Percentiles rank a stretch among this genome's conserved stretches.
These are phyloP conservation scores for Cladophialophora yegresii DNA, from an alignment of 2,329 filamentous ascomycete species.

Conservation along the genomic window DNA sequence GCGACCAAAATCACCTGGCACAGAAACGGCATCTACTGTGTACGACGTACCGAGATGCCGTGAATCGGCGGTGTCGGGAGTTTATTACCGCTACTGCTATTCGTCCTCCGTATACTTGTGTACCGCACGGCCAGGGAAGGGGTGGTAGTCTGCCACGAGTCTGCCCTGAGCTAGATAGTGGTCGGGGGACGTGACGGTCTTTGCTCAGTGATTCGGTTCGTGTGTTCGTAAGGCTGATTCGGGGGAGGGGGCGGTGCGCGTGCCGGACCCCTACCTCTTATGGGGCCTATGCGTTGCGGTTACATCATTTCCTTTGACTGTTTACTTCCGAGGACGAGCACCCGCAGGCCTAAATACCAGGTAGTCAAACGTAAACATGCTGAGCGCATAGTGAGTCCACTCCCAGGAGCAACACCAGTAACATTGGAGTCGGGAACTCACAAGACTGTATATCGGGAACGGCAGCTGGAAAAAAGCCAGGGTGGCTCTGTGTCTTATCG, in stretches of 20 bases:
- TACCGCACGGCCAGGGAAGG: neutral
- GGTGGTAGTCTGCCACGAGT: conserved; percentile 22
- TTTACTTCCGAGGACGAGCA: neutral
- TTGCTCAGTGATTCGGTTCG: conserved; percentile 6
- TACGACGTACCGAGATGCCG: no score
- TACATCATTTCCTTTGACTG: neutral
- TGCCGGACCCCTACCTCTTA: neutral
- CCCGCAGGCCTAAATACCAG: neutral
- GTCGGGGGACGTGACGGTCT: neutral
- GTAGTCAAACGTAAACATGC: neutral
- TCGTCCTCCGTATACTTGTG: neutral
- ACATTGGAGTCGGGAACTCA: neutral
- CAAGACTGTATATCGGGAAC: neutral
- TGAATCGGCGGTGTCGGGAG: no score
- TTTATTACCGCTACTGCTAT: neutral
- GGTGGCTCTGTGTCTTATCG: neutral
- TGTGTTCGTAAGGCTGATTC: conserved; percentile 27
- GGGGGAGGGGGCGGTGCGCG: conserved; percentile 19
- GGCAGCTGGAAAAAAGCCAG: neutral
- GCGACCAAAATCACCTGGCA: neutral
- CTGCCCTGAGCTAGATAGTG: conserved; percentile 16
- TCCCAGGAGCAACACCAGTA: neutral
- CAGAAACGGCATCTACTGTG: neutral
- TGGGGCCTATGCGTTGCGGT: neutral
- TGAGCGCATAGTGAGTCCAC: neutral